phyloP scores from a whole-genome alignment of 768 basidiomycete species.

The Auricularia heimuer region DNA sequence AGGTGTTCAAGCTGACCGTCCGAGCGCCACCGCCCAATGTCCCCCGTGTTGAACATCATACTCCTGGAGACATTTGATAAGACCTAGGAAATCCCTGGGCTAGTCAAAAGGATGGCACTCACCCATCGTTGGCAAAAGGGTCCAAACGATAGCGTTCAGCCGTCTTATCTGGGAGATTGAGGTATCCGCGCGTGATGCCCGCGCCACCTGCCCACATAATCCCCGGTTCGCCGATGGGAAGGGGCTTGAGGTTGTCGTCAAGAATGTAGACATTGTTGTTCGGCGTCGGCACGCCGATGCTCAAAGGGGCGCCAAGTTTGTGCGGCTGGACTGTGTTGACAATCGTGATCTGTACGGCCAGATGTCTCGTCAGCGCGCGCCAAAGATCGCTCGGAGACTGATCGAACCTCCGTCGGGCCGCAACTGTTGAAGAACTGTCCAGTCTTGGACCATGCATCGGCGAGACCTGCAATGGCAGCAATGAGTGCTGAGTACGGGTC shows the following conservation, averaged over 20 bases:
- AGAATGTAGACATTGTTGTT: conserved; percentile 28
- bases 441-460: conserved; percentile 12
- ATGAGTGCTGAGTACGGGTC: not conserved
- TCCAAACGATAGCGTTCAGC: conserved; percentile 11
- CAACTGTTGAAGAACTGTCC: conserved; percentile 13
- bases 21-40: conserved; percentile 13
- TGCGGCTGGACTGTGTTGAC: conserved; percentile 48
- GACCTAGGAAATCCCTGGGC: not conserved
- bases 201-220: conserved; percentile 16
- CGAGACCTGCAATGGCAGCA: conserved; percentile 4
- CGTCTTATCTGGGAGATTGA: conserved; percentile 15
- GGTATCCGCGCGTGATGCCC: conserved; percentile 14
- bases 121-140: conserved; percentile 10
- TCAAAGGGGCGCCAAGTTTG: conserved; percentile 28
- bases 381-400: not conserved
- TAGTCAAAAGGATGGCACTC: not conserved
- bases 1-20: conserved; percentile 15
- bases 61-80: not conserved
- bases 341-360: conserved; percentile 35
- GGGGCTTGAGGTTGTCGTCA: conserved; percentile 8
- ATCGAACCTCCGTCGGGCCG: conserved; percentile 14
- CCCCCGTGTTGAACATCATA: conserved; percentile 18
- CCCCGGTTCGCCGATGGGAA: conserved; percentile 10
- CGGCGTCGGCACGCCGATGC: conserved; percentile 44
- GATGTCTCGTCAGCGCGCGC: not conserved